Evolutionary conservation across 257 asterid species (phyloP).

Genomic region (Solanum okadae): DNA sequence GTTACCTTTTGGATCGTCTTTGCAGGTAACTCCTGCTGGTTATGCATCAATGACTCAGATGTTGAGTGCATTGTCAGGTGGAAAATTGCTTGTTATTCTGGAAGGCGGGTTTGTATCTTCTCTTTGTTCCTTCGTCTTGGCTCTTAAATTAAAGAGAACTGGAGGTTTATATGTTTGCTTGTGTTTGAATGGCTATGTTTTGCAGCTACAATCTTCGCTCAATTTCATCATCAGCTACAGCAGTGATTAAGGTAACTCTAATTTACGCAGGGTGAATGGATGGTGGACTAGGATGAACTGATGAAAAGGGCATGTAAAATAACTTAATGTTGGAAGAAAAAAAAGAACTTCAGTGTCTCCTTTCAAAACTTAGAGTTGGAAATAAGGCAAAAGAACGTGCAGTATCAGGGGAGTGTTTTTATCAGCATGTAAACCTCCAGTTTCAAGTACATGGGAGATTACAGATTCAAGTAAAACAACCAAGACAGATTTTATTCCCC

Average conservation of each 20-base stretch:
- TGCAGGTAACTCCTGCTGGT: conserved; percentile 84
- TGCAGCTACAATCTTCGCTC: conserved; percentile 95
- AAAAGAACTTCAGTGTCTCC: background rate
- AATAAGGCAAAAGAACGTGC: background rate
- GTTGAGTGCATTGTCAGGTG: conserved; percentile 61
- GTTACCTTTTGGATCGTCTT: background rate
- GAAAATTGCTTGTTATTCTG: conserved; percentile 89
- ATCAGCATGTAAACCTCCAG: background rate
- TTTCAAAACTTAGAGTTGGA: background rate
- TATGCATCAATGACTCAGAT: conserved; percentile 88
- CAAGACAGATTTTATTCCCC: background rate
- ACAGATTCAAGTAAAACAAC: background rate
- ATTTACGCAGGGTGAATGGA: background rate
- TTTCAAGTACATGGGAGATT: background rate
- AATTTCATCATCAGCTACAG: conserved; percentile 85
- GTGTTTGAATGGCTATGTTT: conserved; percentile 4
- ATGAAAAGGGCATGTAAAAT: background rate
- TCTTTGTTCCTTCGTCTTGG: background rate
- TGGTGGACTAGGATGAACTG: background rate
- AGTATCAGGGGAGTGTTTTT: background rate
- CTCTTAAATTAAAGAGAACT: background rate
- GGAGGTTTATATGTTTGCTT: background rate
- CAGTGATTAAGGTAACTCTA: conserved; percentile 72
- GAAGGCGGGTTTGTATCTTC: conserved; percentile 87
- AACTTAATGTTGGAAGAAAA: background rate